phyloP scores from a whole-genome alignment of 2,329 filamentous ascomycete species.

The Podosphaera fusca region DNA sequence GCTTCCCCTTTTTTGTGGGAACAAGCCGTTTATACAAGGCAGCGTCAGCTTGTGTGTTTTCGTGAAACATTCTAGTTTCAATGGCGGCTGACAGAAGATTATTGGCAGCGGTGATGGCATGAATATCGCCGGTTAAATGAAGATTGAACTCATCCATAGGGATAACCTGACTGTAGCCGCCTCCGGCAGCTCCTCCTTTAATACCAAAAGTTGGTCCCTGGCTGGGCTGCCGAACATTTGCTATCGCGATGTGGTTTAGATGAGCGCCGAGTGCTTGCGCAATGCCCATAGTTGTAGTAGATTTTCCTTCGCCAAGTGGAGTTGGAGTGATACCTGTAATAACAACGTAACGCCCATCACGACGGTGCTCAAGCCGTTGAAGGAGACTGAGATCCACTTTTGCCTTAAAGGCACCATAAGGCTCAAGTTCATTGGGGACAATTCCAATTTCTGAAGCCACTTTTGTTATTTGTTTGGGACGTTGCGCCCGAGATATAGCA shows the following conservation, averaged over 20 bases:
- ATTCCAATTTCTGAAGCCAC: slow-evolving; percentile 77
- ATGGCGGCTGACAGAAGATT: slow-evolving; percentile 91
- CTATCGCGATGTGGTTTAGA: slow-evolving; percentile 68
- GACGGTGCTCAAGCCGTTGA: slow-evolving; percentile 65
- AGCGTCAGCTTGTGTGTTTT: slow-evolving; percentile 80
- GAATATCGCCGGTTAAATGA: slow-evolving; percentile 91
- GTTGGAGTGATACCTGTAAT: slow-evolving; percentile 94
- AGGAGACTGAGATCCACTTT: slow-evolving; percentile 74
- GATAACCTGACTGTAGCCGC: slow-evolving; percentile 96
- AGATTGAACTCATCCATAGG: slow-evolving; percentile 99
- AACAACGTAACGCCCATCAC: slow-evolving; percentile 74
- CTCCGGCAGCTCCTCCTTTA: slow-evolving; percentile 91
- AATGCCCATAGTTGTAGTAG: slow-evolving; percentile 88
- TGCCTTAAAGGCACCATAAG: slow-evolving; percentile 85
- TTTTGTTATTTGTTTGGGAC: slow-evolving; percentile 73
- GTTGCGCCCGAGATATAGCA: slow-evolving; percentile 68
- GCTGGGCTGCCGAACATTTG: slow-evolving; percentile 89
- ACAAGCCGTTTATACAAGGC: slow-evolving; percentile 73
- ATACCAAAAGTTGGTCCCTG: slow-evolving; percentile 97
- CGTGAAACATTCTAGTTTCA: slow-evolving; percentile 95
- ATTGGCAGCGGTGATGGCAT: slow-evolving; percentile 91
- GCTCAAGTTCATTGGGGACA: slow-evolving; percentile 69
- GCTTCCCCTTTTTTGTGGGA: slow-evolving; percentile 71
- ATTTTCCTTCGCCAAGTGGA: slow-evolving; percentile 91
- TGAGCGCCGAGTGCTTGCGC: slow-evolving; percentile 83